Evolutionary conservation across 768 basidiomycete species (phyloP), one percentile per base, ranked within the genome.

Genomic region (Naganishia onofrii): DNA sequence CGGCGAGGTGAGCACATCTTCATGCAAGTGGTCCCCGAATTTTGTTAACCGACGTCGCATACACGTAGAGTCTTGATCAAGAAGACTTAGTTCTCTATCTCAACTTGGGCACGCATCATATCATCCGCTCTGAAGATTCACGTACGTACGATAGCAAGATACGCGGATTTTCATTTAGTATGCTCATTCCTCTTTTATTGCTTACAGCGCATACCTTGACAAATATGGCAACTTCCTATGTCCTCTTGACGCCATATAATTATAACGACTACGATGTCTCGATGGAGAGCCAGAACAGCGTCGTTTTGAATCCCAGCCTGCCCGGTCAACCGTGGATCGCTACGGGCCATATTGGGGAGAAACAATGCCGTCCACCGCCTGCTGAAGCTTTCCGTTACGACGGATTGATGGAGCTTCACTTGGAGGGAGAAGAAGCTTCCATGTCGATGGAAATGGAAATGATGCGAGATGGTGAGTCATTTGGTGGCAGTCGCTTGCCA

Each of bases 1-100:
- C 67, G 65, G 64, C 10, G 31, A 26, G n/a, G 28, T 32, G 17
- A 29, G 17, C 54, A 9, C 3, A 21, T 9, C 19, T 28, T 26
- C 34, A 36, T 5, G 28, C 23, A n/a, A 19, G 31, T 36, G 42
- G n/a, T 36, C 36, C 12, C 42, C 8, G 42, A 42, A 42, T 42
- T 10, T 42, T 8, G 9, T 42, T 2, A 42, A 42, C 9, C 2
- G 15, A 10, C 42, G 8, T 15, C 15, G 15, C 42, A 15, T 42
- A 42, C 15, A 21, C 46, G 42, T 28, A 44, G 55, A n/a, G 58
- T 42, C 38, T 53, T 56, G 85, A 84, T 0, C 87, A 89, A 75
- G 83, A 87, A 74, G 88, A 89, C 76, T 78, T 89, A 15, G 88
- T 88, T 3, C 84, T 85, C 21, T 89, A 88, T 87, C 75, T 89